These are phyloP conservation scores for Diversispora epigaea DNA, from an alignment of 192 early-diverging fungal genomes.

Conservation along the genomic window DNA sequence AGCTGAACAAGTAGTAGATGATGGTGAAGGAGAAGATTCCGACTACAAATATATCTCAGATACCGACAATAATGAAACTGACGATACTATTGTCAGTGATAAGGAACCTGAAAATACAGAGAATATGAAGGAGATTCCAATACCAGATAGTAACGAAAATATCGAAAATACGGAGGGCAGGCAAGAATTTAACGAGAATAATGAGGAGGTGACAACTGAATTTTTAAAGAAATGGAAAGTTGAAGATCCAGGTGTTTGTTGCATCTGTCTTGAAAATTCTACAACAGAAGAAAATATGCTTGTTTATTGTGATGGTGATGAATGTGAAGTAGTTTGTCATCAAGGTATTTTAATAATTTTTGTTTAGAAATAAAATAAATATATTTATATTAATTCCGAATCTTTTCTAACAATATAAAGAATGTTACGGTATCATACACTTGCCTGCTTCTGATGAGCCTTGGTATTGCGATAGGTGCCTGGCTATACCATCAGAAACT, in stretches of 20 bases:
- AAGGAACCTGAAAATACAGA: constrained; percentile 20
- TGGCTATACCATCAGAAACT: constrained; percentile 41
- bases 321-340: constrained; percentile 35
- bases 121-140: too few relatives aligned
- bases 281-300: constrained; percentile 50
- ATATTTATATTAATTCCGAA: neutral
- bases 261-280: constrained; percentile 49
- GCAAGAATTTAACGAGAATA: neutral
- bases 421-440: constrained; percentile 44
- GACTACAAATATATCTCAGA: constrained; percentile 44
- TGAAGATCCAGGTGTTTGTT: constrained; percentile 55
- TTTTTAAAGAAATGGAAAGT: constrained; percentile 38
- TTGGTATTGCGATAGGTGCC: constrained; percentile 48
- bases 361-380: neutral
- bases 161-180: neutral
- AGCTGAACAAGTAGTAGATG: constrained; percentile 41
- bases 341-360: constrained; percentile 23
- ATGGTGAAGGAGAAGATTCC: constrained; percentile 41
- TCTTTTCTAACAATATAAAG: constrained; percentile 36
- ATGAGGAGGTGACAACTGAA: neutral
- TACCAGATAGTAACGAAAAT: neutral
- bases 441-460: constrained; percentile 43
- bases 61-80: constrained; percentile 39
- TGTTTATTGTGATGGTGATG: constrained; percentile 52
- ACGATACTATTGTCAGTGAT: constrained; percentile 37